Evolutionary conservation across 2,329 filamentous ascomycete species (phyloP), one percentile per base, ranked within the genome.

Genomic region (Arthrocladium fulminans): DNA sequence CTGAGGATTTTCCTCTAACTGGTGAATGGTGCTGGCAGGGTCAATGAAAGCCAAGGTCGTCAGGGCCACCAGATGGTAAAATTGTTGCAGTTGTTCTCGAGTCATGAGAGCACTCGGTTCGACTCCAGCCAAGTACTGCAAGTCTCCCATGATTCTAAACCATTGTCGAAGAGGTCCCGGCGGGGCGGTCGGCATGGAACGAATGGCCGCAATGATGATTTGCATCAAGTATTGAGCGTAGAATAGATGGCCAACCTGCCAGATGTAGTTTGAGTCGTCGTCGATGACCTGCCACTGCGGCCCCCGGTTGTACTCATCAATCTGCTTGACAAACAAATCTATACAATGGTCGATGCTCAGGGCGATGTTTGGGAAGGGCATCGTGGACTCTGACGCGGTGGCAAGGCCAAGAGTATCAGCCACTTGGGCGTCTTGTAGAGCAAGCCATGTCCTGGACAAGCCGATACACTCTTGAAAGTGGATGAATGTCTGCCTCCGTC

Each of bases 401-500:
- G 9, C 29, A n/a, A 45, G 7, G 2, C 17, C 13, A n/a, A 45
- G 29, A 19, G 22, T 12, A 12, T 23, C 13, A 8, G 43, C 43
- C n/a, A 45, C 3, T 29, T 20, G 4, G 7, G 25, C 32, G 20
- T 47, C 15, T 20, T 23, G 32, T 29, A 47, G n/a, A 20, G 34
- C 32, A 3, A 47, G 20, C 44, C 44, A 47, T 7, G 32, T 38
- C 23, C 25, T 24, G n/a, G 19, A 38, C 17, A 47, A 15, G 6
- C 38, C 58, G 56, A 39, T 56, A 51, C 52, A 48, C 30, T 58
- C 48, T 32, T 47, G 47, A 25, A 92, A 72, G 59, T 88, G 89
- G 3, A 81, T 75, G 29, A 79, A 70, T 53, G 88, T 74, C 39
- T 92, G 73, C n/a, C 86, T 80, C 50, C 77, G 69, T 50, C 78